phyloP scores from a whole-genome alignment of 1,284 basidiomycete species.

The Jaminaea rosea region DNA sequence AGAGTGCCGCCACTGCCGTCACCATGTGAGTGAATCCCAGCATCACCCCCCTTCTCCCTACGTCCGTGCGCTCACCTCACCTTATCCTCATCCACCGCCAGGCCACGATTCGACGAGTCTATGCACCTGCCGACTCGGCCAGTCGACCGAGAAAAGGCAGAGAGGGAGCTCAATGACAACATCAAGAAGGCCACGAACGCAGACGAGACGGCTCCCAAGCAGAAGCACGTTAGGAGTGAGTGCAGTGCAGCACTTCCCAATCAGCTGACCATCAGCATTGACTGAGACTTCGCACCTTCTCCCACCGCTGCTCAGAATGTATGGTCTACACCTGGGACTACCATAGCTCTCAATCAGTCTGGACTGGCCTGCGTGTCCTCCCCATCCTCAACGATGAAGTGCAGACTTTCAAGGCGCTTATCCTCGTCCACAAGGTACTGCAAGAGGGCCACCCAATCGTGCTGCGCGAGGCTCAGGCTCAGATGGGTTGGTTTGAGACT shows the following conservation, averaged over 20 bases:
- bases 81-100: background rate
- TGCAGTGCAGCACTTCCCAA: background rate
- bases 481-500: constrained; percentile 46
- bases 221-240: constrained; percentile 46
- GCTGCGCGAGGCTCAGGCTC: constrained; percentile 43
- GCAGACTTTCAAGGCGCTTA: constrained; percentile 47
- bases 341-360: constrained; percentile 43
- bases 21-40: too few relatives aligned
- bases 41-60: too few relatives aligned
- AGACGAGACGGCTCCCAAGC: constrained; percentile 45
- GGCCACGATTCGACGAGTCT: constrained; percentile 27
- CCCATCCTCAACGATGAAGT: constrained; percentile 46
- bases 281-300: background rate
- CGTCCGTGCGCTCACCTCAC: too few relatives aligned
- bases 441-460: constrained; percentile 45
- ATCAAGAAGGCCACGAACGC: constrained; percentile 44
- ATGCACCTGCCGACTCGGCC: constrained; percentile 41
- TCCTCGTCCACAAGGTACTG: constrained; percentile 45
- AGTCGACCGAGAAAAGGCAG: constrained; percentile 44
- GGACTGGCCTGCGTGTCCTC: constrained; percentile 43
- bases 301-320: constrained; percentile 20
- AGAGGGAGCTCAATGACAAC: constrained; percentile 41
- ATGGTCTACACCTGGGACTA: constrained; percentile 48
- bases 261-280: constrained; percentile 1
- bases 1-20: too few relatives aligned